Percentiles rank a stretch among this genome's conserved stretches.
Evolutionary conservation across 129 eudicot species (phyloP).

Genomic region (Sambucus nigra): DNA sequence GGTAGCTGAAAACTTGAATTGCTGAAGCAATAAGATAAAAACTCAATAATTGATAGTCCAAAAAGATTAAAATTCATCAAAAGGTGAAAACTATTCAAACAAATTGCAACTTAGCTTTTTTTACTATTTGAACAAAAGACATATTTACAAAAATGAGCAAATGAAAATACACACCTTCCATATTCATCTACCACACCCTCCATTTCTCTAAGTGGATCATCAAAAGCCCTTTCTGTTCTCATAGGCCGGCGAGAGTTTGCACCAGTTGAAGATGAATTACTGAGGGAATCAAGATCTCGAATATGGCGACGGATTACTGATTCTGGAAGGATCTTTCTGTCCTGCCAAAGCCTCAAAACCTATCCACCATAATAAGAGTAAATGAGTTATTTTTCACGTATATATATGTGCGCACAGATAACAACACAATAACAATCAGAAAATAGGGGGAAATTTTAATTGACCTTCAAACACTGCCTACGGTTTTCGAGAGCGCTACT

Average conservation of each 20-base stretch:
- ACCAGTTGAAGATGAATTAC: constrained; percentile 48
- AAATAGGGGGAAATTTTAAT: not conserved
- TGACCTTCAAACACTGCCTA: constrained; percentile 84
- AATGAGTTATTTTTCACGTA: not conserved
- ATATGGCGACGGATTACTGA: constrained; percentile 72
- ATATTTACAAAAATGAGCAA: not conserved
- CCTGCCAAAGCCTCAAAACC: constrained; percentile 93
- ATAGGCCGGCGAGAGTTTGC: constrained; percentile 54
- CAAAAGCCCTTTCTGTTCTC: constrained; percentile 75
- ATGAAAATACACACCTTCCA: constrained; percentile 61
- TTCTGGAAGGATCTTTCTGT: constrained; percentile 81
- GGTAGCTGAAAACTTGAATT: constrained; percentile 88
- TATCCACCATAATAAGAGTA: constrained; percentile 17
- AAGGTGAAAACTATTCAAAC: not conserved
- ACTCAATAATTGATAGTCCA: constrained; percentile 6
- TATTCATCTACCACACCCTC: constrained; percentile 96
- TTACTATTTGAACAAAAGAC: not conserved
- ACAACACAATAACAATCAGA: not conserved
- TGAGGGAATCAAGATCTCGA: constrained; percentile 68
- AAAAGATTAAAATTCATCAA: not conserved
- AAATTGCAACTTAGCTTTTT: not conserved
- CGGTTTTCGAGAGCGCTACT: constrained; percentile 82
- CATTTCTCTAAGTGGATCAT: constrained; percentile 85
- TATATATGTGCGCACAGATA: not conserved
- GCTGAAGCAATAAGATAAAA: constrained; percentile 30